These are phyloP conservation scores for Allium sativum DNA, from an alignment of 106 monocot species.

Conservation along the genomic window DNA sequence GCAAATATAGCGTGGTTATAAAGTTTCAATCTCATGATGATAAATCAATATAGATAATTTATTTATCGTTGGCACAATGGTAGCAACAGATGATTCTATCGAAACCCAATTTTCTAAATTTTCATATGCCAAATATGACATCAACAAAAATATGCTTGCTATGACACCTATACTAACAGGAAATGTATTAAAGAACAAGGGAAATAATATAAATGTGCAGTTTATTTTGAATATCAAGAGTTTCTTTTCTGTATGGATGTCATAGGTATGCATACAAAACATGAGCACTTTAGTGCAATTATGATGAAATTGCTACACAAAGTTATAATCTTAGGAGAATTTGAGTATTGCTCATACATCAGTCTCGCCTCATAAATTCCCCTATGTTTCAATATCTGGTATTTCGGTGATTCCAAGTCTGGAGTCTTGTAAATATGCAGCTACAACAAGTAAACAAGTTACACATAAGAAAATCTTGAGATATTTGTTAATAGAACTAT, in stretches of 20 bases:
- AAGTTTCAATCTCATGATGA: too few relatives aligned
- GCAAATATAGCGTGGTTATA: too few relatives aligned
- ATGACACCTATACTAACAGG: neutral
- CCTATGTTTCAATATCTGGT: conserved; percentile 61
- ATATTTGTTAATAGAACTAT: too few relatives aligned
- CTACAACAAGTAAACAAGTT: conserved; percentile 22
- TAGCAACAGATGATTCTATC: too few relatives aligned
- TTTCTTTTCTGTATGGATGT: neutral
- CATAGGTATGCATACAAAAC: too few relatives aligned
- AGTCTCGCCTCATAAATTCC: conserved; percentile 60
- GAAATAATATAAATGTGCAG: neutral
- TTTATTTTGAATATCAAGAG: neutral
- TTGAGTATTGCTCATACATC: neutral
- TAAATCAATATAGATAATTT: too few relatives aligned
- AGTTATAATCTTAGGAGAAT: neutral
- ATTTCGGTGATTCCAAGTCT: conserved; percentile 74
- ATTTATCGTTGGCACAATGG: too few relatives aligned
- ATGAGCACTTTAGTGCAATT: too few relatives aligned
- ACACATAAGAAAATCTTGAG: too few relatives aligned
- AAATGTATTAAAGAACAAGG: neutral
- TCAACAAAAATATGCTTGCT: too few relatives aligned
- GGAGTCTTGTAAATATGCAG: conserved; percentile 87
- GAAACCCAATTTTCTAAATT: too few relatives aligned
- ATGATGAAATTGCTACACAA: neutral
- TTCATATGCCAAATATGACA: too few relatives aligned